Evolutionary conservation across 73 alveolate genomes (phyloP).

Genomic region (Paramecium primaurelia): DNA sequence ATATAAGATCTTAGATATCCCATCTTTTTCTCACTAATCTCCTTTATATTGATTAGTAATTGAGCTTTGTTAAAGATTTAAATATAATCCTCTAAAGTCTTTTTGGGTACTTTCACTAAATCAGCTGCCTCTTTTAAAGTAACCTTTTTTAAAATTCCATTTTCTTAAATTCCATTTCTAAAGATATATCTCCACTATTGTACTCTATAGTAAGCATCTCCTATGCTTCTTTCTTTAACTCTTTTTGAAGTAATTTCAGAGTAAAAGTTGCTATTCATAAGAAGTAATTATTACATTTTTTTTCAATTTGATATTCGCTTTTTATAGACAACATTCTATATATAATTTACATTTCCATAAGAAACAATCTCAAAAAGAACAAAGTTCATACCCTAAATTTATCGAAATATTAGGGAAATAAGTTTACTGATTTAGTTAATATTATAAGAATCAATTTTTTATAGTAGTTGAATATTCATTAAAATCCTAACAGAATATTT

Average conservation of each 20-base stretch:
- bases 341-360: background rate
- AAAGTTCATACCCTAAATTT: too few relatives aligned
- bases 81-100: slow-evolving; percentile 19
- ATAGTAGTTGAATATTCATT: background rate
- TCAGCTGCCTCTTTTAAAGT: slow-evolving; percentile 25
- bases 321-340: background rate
- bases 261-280: background rate
- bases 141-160: background rate
- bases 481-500: background rate
- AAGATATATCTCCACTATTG: background rate
- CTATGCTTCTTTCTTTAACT: slow-evolving; percentile 34
- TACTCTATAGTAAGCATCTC: slow-evolving; percentile 12
- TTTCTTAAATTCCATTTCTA: background rate
- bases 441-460: too few relatives aligned
- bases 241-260: background rate
- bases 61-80: background rate
- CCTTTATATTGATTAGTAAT: background rate
- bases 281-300: background rate
- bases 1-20: background rate
- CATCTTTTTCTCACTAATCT: background rate
- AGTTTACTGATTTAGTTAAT: background rate
- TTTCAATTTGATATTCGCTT: background rate
- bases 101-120: background rate
- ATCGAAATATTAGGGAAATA: background rate
- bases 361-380: background rate